Evolutionary conservation across 805 yeast species (phyloP).

Genomic region (Teunomyces funiuensis): DNA sequence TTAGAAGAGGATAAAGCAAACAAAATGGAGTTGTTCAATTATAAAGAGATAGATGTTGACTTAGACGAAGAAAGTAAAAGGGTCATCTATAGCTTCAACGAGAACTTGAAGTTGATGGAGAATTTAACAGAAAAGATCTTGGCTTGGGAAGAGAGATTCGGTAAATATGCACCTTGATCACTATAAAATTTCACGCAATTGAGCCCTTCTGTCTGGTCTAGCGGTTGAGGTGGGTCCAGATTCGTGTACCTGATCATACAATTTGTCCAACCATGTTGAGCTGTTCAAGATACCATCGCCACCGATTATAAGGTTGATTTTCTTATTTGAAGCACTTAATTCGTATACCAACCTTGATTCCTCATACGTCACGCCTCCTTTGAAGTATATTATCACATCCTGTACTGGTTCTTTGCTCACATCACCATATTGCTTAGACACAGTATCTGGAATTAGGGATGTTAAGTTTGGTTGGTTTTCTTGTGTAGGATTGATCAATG

Average conservation of each 20-base stretch:
- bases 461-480: constrained; percentile 17
- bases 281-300: constrained; percentile 49
- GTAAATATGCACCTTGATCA: constrained; percentile 44
- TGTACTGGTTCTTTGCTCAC: constrained; percentile 43
- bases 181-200: constrained; percentile 34
- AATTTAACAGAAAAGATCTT: constrained; percentile 67
- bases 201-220: constrained; percentile 39
- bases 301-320: constrained; percentile 74
- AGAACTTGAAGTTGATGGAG: constrained; percentile 68
- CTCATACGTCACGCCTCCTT: constrained; percentile 92
- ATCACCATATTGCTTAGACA: constrained; percentile 26
- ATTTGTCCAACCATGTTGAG: constrained; percentile 29
- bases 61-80: constrained; percentile 25
- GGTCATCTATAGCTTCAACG: constrained; percentile 48
- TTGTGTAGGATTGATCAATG: constrained; percentile 16
- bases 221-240: constrained; percentile 19
- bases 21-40: constrained; percentile 48
- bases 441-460: constrained; percentile 42
- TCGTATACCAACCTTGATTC: constrained; percentile 84
- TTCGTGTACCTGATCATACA: constrained; percentile 32
- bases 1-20: constrained; percentile 70
- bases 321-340: constrained; percentile 55
- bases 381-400: constrained; percentile 68
- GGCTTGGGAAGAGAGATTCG: constrained; percentile 77
- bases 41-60: constrained; percentile 24